These are phyloP conservation scores for Colletotrichum kahawae DNA, from an alignment of 2,329 filamentous ascomycete species.

Conservation along the genomic window DNA sequence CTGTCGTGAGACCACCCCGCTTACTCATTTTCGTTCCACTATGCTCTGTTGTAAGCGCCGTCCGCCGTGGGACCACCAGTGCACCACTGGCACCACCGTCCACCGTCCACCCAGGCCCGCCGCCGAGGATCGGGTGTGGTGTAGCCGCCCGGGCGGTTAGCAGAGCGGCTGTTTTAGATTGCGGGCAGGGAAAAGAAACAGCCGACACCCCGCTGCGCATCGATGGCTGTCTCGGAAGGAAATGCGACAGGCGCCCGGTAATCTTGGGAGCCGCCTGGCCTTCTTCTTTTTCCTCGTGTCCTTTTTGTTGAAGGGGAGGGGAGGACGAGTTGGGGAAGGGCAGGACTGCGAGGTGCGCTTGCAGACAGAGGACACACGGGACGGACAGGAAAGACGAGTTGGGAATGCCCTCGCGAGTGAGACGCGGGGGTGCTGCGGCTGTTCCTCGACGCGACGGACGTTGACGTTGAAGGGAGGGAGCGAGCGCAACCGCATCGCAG, in stretches of 20 bases:
- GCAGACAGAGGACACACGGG: not conserved
- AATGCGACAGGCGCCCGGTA: conserved; percentile 13
- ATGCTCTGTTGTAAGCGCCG: conserved; percentile 18
- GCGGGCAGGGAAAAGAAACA: not conserved
- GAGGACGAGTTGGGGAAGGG: not conserved
- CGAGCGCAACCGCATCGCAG: not conserved
- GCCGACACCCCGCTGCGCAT: not conserved
- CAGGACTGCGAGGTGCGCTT: conserved; percentile 7
- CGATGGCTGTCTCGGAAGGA: not conserved
- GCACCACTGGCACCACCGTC: not conserved
- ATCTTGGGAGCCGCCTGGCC: conserved; percentile 12
- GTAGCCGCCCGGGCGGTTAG: conserved; percentile 24
- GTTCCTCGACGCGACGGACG: not conserved
- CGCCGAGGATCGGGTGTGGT: not conserved
- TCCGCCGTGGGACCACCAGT: not conserved
- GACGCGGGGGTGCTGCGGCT: not conserved
- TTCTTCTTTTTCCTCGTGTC: not conserved
- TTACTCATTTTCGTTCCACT: not conserved
- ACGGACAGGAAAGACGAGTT: not conserved
- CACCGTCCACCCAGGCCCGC: not conserved
- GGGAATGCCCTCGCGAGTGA: conserved; percentile 23
- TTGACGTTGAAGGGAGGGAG: not conserved
- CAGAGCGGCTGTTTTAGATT: conserved; percentile 12
- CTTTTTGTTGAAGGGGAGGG: not conserved
- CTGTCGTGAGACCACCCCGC: not conserved